phyloP scores from a whole-genome alignment of 805 yeast species.

The Helenozyma baotianmanensis region DNA sequence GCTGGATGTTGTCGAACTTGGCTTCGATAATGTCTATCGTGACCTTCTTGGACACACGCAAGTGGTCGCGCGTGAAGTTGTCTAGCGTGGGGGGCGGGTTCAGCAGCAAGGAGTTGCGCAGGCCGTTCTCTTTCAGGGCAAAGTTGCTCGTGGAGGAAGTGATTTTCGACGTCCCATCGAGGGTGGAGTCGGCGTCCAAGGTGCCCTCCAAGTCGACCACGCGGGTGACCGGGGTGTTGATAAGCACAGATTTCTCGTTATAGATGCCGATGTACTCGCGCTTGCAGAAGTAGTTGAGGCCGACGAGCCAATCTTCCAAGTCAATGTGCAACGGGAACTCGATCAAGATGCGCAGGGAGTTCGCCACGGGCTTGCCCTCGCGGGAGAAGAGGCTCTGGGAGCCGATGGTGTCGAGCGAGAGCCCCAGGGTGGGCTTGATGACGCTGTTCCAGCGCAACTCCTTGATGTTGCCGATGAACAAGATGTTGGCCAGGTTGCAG shows the following conservation, averaged over 20 bases:
- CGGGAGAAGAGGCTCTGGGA: conserved; percentile 21
- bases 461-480: conserved; percentile 54
- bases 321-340: conserved; percentile 66
- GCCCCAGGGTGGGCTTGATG: conserved; percentile 26
- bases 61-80: conserved; percentile 23
- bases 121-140: no score
- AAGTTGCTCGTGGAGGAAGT: no score
- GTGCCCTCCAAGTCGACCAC: conserved; percentile 15
- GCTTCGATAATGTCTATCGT: conserved; percentile 64
- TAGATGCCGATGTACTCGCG: conserved; percentile 46
- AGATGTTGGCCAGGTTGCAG: conserved; percentile 52
- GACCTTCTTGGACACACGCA: conserved; percentile 53
- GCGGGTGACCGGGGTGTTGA: conserved; percentile 5
- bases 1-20: conserved; percentile 33
- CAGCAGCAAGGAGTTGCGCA: no score
- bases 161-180: not conserved
- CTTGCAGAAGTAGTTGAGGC: conserved; percentile 58
- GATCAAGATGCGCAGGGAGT: conserved; percentile 43
- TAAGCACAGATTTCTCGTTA: conserved; percentile 7
- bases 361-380: conserved; percentile 31
- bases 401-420: conserved; percentile 15
- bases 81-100: conserved; percentile 4
- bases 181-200: conserved; percentile 7
- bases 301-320: conserved; percentile 73
- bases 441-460: conserved; percentile 46